Base-by-base conservation (phyloP, 768 basidiomycete species). In the Lentinula sp. region DNA sequence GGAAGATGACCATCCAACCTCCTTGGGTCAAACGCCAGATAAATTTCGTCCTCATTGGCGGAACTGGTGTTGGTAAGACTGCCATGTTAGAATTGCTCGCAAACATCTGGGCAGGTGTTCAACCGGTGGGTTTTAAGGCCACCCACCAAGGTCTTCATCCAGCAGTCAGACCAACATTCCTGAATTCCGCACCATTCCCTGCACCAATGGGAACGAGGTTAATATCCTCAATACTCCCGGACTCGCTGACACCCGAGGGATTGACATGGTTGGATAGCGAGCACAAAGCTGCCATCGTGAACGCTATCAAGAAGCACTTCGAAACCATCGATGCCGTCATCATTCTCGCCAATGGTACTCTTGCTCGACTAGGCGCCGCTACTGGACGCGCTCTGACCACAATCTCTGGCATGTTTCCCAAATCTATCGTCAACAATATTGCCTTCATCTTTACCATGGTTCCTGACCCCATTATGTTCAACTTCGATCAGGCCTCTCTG, bases 261-360 rank as follows among this genome's bases (percentile, higher is more conserved):
- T 68, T 8, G 62, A 64, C 8, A 62, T 69, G 23, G 23, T 23
- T 23, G 37, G 69, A 72, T 37, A 61, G 67, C 31, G 18, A 50
- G 7, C 70, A 71, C 61, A 71, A 70, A 62, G 53, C 46, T 16
- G 59, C 62, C 28, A 71, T 72, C 56, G 69, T 68, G 4, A 63
- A 62, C 1, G 63, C 63, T 32, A 70, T 72, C 48, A 53, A 52
- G 28, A 57, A 63, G n/a, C 57, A 67, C 28, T 54, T 69, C 55
- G 42, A 40, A 5, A 58, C 58, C 21, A 60, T 72, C 51, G 51
- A 70, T 34, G 71, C 66, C 28, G 68, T 72, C 21, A 57, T 71
- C 62, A 68, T 72, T 49, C 65, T 72, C n/a, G 70, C 69, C 9
- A 71, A 71, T 50, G 70, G 70, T 11, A 69, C 70, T 8, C n/a